Conservation (phyloP, 805 yeast species). For the Martiniozyma abietophila region DNA sequence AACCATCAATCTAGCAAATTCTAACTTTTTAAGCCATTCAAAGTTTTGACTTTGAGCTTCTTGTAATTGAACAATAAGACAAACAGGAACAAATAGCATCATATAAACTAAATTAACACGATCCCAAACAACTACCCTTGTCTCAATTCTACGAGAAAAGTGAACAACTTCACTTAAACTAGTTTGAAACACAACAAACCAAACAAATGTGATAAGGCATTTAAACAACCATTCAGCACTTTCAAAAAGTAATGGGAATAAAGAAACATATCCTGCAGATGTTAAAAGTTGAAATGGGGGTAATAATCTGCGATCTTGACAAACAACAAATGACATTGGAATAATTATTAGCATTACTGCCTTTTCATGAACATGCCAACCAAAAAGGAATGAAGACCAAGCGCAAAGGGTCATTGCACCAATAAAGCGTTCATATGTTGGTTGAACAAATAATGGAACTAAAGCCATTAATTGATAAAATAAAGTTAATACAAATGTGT, state of each 20-base stretch:
- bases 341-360: conserved; percentile 84
- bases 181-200: conserved; percentile 72
- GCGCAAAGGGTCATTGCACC: conserved; percentile 87
- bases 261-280: conserved; percentile 74
- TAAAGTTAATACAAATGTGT: conserved; percentile 72
- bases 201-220: conserved; percentile 64
- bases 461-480: conserved; percentile 76
- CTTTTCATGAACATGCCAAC: conserved; percentile 99
- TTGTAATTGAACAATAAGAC: conserved; percentile 33
- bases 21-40: conserved; percentile 45
- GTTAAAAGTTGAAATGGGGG: conserved; percentile 63
- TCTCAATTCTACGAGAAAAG: conserved; percentile 29
- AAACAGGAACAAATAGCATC: conserved; percentile 57
- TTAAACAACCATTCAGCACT: conserved; percentile 75
- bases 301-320: conserved; percentile 61
- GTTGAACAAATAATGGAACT: conserved; percentile 60
- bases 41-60: conserved; percentile 50
- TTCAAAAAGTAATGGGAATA: conserved; percentile 80
- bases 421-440: conserved; percentile 68
- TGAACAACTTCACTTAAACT: conserved; percentile 63
- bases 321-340: conserved; percentile 74
- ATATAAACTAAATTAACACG: conserved; percentile 59
- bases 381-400: conserved; percentile 82
- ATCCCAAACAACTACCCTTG: conserved; percentile 57
- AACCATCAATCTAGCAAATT: conserved; percentile 72